Evolutionary conservation across 169 alveolate species (phyloP).

Genomic region (Toxoplasma gondii): DNA sequence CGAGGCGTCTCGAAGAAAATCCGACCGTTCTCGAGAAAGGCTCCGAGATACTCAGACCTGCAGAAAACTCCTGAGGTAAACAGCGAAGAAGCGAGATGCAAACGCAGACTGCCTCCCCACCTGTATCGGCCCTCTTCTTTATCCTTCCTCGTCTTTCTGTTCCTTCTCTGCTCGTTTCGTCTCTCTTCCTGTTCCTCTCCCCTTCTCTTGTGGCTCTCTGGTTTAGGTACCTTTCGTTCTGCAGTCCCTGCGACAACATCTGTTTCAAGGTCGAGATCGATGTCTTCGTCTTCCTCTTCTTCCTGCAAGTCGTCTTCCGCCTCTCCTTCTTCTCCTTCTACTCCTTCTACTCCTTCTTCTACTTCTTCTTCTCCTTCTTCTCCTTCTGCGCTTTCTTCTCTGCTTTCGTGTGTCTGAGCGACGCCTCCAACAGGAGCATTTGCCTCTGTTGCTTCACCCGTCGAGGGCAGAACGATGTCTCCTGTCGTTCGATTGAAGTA

Average conservation of each 20-base stretch:
- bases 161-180: neutral
- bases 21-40: too few species aligned
- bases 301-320: neutral
- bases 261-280: conserved; percentile 26
- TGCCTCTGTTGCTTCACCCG: neutral
- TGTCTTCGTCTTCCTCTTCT: conserved; percentile 28
- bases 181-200: neutral
- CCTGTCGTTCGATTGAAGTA: neutral
- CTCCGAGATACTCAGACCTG: too few species aligned
- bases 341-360: neutral
- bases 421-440: neutral
- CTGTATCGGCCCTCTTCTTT: neutral
- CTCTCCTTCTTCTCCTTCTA: neutral
- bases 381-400: neutral
- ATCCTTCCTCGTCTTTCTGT: neutral
- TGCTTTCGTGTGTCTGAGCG: too few species aligned
- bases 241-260: conserved; percentile 54
- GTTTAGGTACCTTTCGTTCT: conserved; percentile 7
- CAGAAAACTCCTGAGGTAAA: too few species aligned
- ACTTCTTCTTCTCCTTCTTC: neutral
- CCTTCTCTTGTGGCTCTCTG: too few species aligned
- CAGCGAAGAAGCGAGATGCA: neutral
- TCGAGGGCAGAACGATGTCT: neutral
- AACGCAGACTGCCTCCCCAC: too few species aligned
- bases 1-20: too few species aligned